Evolutionary conservation across 345 rosid species (phyloP), one percentile per base, ranked within the genome.

Genomic region (Pistacia vera): DNA sequence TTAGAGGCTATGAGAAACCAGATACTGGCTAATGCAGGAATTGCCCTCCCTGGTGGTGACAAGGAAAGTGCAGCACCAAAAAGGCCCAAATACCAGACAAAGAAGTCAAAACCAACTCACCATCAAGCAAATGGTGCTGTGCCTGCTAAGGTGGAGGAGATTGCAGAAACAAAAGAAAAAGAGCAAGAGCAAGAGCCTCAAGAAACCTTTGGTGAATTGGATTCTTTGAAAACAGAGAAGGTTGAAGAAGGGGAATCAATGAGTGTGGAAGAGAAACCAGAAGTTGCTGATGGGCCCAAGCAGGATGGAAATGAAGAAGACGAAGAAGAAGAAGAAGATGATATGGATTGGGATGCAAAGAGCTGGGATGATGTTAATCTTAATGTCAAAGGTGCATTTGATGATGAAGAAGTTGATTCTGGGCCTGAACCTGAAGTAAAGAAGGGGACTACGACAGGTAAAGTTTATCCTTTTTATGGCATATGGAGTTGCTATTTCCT

Each of bases 291-390:
- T 78, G 86, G 52, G 52, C 79, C 74, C 56, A 84, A 82, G 80
- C 95, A 83, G 76, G 88, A 88, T 78, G 93, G 81, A 57, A 72
- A 75, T 65, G 94, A 88, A 72, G 97, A 93, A 77, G 98, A 89
- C 41, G 98, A 91, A 0, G 94, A 81, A n/a, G 95, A 86, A 14
- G 95, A 87, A 62, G 95, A 89, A 0, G 94, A 81, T 44, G 94
- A 85, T 14, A 94, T 86, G 64, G 98, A 90, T 73, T 96, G 99
- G 98, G 99, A 96, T 85, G 94, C 92, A 56, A 96, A 96, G 83
- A 93, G 90, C 81, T 96, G 97, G 99, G 99, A 96, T 87, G 92
- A 86, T 77, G 85, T 96, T 70, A 89, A 86, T 85, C 87, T 93
- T 75, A 85, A 85, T 70, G 79, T 93, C 59, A 93, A 93, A 75